Evolutionary conservation across 2,329 filamentous ascomycete genomes (phyloP).

Genomic region (Aspergillus sp.): DNA sequence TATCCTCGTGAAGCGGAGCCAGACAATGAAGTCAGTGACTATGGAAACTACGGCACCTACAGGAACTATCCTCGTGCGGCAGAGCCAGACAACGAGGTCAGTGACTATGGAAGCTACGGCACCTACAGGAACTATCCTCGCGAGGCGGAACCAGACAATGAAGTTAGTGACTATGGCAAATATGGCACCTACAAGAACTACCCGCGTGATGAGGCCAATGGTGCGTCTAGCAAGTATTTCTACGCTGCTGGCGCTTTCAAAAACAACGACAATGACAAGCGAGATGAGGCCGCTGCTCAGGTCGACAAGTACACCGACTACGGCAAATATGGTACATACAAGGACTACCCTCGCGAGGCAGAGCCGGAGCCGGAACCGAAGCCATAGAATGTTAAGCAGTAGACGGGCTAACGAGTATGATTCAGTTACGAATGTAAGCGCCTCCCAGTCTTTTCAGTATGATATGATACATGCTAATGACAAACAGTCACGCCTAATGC

Average conservation of each 20-base stretch:
- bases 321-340: slow-evolving; percentile 11
- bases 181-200: slow-evolving; percentile 2
- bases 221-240: too few relatives aligned
- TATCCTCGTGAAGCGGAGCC: too few relatives aligned
- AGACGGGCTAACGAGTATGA: too few relatives aligned
- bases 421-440: too few relatives aligned
- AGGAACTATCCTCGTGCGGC: slow-evolving; percentile 4
- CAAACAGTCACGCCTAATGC: too few relatives aligned
- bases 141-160: neutral
- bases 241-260: too few relatives aligned
- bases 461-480: too few relatives aligned
- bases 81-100: neutral
- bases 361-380: too few relatives aligned
- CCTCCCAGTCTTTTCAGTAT: too few relatives aligned
- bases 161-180: slow-evolving; percentile 1
- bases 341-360: neutral
- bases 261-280: neutral
- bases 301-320: slow-evolving; percentile 10
- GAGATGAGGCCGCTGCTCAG: neutral
- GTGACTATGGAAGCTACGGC: slow-evolving; percentile 8
- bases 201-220: neutral
- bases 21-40: too few relatives aligned
- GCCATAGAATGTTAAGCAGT: too few relatives aligned
- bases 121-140: slow-evolving; percentile 8
- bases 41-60: too few relatives aligned